phyloP scores from a whole-genome alignment of 371 early-diverging fungal genomes.

The Parasitella parasitica region DNA sequence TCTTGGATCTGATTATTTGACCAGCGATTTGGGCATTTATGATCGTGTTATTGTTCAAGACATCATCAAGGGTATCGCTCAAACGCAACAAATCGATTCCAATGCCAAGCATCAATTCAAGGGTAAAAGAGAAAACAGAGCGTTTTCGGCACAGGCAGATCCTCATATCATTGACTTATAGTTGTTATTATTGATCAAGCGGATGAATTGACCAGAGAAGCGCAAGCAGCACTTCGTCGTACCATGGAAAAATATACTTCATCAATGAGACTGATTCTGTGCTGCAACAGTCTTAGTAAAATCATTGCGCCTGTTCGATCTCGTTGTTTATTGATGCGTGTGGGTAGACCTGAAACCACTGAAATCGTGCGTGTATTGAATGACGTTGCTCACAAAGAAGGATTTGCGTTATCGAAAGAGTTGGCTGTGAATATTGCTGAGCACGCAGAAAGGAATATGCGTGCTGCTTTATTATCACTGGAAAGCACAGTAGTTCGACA shows the following conservation, averaged over 20 bases:
- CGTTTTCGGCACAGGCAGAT: too few relatives aligned
- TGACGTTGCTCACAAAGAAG: conserved; percentile 77
- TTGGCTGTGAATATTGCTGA: conserved; percentile 72
- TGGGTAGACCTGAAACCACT: conserved; percentile 75
- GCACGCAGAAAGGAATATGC: conserved; percentile 80
- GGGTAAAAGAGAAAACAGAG: conserved; percentile 51
- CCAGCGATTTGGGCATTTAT: conserved; percentile 88
- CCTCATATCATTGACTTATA: conserved; percentile 21
- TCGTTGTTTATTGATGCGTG: conserved; percentile 92
- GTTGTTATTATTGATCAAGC: conserved; percentile 98
- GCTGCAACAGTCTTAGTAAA: conserved; percentile 87
- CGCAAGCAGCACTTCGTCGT: conserved; percentile 97
- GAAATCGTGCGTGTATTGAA: conserved; percentile 72
- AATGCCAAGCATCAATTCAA: conserved; percentile 84
- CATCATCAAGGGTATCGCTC: conserved; percentile 97
- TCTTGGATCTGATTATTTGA: background rate
- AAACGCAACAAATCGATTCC: conserved; percentile 94
- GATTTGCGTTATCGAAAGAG: conserved; percentile 62
- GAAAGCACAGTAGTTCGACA: conserved; percentile 84
- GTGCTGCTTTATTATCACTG: conserved; percentile 88
- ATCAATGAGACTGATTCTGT: conserved; percentile 93
- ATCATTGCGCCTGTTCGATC: conserved; percentile 97
- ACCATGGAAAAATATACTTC: conserved; percentile 99
- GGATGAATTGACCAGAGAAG: conserved; percentile 89
- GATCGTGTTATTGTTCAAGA: conserved; percentile 98